These are phyloP conservation scores for Termitomyces sp. DNA, from an alignment of 768 basidiomycete genomes.

Conservation along the genomic window DNA sequence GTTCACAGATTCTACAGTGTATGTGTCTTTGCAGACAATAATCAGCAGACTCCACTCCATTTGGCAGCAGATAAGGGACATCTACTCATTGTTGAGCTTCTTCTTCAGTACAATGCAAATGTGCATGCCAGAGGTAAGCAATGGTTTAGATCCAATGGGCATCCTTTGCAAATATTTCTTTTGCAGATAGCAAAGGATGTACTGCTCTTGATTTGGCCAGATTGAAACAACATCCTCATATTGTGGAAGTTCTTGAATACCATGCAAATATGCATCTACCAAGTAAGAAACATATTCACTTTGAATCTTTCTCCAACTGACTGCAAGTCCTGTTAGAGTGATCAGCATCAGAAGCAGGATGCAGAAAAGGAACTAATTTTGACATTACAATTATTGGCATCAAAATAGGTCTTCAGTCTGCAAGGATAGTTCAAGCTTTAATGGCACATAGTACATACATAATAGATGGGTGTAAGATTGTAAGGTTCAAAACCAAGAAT, in stretches of 20 bases:
- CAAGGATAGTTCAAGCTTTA: too few species aligned
- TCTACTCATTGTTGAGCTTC: background rate
- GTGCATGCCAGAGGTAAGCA: background rate
- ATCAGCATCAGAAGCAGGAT: too few species aligned
- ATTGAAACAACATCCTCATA: background rate
- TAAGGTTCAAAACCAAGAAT: too few species aligned
- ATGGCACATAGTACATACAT: too few species aligned
- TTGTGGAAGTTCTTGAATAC: background rate
- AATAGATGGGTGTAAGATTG: too few species aligned
- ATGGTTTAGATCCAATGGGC: too few species aligned
- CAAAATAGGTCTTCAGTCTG: too few species aligned
- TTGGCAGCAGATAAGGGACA: background rate
- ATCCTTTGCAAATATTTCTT: too few species aligned
- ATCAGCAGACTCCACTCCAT: background rate
- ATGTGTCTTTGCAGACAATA: background rate
- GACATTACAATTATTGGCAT: too few species aligned
- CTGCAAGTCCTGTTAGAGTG: too few species aligned
- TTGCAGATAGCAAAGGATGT: background rate
- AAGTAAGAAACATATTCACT: background rate
- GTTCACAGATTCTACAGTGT: background rate
- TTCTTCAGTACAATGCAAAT: background rate
- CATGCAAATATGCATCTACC: background rate
- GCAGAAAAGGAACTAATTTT: background rate
- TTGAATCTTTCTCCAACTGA: background rate
- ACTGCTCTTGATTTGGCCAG: background rate